Evolutionary conservation across 164 flowering plant genomes (phyloP).

Genomic region (Aristolochia contorta): DNA sequence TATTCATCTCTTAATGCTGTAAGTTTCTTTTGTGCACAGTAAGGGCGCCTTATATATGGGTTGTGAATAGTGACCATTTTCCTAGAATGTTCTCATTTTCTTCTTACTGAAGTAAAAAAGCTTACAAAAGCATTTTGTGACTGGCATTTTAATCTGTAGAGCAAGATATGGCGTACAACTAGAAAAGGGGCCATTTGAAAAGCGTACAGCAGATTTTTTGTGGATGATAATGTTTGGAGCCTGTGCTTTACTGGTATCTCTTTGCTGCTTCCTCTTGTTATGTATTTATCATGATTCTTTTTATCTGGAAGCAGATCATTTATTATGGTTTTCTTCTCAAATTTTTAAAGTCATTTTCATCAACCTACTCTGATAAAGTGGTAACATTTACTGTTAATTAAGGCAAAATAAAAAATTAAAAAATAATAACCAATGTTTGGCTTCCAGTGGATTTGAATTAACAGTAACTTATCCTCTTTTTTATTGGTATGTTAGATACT

Average conservation of each 20-base stretch:
- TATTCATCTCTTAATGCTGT: constrained; percentile 93
- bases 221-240: constrained; percentile 98
- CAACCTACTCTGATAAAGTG: too few species aligned
- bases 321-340: background rate
- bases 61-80: background rate
- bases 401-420: too few species aligned
- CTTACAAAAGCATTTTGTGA: background rate
- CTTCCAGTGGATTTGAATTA: background rate
- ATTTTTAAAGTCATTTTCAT: background rate
- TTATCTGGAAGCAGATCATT: too few species aligned
- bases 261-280: background rate
- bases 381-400: too few species aligned
- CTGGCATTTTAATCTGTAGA: constrained; percentile 28
- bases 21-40: constrained; percentile 19
- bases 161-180: constrained; percentile 92
- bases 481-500: constrained; percentile 1
- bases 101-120: background rate
- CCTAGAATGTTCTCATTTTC: background rate
- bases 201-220: constrained; percentile 93
- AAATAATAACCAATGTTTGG: too few species aligned
- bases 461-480: background rate
- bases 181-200: constrained; percentile 76
- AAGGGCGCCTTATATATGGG: background rate
- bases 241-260: constrained; percentile 57
- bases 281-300: too few species aligned